Percentiles rank a stretch among this genome's conserved stretches.
phyloP scores from a whole-genome alignment of 2,329 filamentous ascomycete genomes.

The Trichoderma sp. region DNA sequence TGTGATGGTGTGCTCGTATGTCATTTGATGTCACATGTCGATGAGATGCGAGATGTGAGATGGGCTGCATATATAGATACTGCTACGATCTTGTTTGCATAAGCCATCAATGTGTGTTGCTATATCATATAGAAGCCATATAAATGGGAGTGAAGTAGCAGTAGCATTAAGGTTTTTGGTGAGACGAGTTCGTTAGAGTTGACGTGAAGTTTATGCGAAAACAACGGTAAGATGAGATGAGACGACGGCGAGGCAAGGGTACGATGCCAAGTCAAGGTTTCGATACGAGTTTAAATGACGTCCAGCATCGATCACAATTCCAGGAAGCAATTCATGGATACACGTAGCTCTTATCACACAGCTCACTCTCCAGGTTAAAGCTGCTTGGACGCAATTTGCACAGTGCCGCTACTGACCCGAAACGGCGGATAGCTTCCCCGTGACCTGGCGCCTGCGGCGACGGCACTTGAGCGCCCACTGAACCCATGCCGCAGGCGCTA shows the following conservation, averaged over 20 bases:
- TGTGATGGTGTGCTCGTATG: not conserved
- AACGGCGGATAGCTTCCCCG: constrained; percentile 12
- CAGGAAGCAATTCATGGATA: not conserved
- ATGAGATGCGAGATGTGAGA: not conserved
- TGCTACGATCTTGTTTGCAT: not conserved
- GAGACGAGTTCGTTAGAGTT: not conserved
- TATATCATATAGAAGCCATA: not conserved
- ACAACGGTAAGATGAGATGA: not conserved
- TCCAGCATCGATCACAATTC: not conserved
- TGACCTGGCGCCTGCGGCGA: not conserved
- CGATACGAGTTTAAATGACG: not conserved
- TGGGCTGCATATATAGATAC: not conserved
- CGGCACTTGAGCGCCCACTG: not conserved
- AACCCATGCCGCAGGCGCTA: not conserved
- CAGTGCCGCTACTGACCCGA: not conserved
- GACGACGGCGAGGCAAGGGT: not conserved
- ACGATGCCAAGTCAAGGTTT: not conserved
- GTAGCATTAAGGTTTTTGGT: not conserved
- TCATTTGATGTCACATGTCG: not conserved
- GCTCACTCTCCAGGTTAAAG: not conserved
- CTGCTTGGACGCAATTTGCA: not conserved
- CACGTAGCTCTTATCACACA: not conserved
- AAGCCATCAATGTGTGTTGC: not conserved
- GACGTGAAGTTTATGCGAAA: not conserved
- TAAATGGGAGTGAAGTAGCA: not conserved